phyloP scores from a whole-genome alignment of 1,284 basidiomycete genomes.

The Pyrrhoderma lamaoense region DNA sequence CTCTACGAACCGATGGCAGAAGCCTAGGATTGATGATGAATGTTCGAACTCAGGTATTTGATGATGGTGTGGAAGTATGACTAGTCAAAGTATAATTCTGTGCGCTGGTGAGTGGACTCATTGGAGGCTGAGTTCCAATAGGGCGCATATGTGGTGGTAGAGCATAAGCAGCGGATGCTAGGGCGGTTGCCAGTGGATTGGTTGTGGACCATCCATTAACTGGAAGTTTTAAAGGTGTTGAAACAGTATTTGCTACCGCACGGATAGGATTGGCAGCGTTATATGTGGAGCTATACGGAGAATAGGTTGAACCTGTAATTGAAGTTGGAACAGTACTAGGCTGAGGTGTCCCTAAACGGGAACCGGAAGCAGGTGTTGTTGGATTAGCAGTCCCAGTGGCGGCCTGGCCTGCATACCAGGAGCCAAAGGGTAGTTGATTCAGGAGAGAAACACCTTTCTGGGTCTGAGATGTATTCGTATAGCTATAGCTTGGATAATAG shows the following conservation, averaged over 20 bases:
- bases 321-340: slow-evolving; percentile 2
- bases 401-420: slow-evolving; percentile 8
- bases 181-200: background rate
- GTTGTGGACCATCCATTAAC: slow-evolving; percentile 14
- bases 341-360: slow-evolving; percentile 12
- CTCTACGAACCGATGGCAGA: background rate
- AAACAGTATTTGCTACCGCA: slow-evolving; percentile 17
- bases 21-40: background rate
- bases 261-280: slow-evolving; percentile 10
- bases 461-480: slow-evolving; percentile 9
- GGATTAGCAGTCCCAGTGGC: background rate
- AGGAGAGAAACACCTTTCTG: slow-evolving; percentile 4
- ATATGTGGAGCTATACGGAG: slow-evolving; percentile 7
- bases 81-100: slow-evolving; percentile 7
- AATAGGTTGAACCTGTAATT: slow-evolving; percentile 7
- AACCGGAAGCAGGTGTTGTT: slow-evolving; percentile 9
- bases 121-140: background rate
- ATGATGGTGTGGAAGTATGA: slow-evolving; percentile 5
- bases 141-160: slow-evolving; percentile 14
- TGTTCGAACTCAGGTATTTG: background rate
- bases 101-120: slow-evolving; percentile 1
- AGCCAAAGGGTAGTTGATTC: slow-evolving; percentile 11
- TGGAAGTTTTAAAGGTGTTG: slow-evolving; percentile 1
- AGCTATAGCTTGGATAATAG: slow-evolving; percentile 1
- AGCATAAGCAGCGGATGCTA: background rate